A percentile compares a stretch with the other conserved stretches of the same genome.
phyloP scores from a whole-genome alignment of 2,329 filamentous ascomycete species.

The Cladosporium sp. region DNA sequence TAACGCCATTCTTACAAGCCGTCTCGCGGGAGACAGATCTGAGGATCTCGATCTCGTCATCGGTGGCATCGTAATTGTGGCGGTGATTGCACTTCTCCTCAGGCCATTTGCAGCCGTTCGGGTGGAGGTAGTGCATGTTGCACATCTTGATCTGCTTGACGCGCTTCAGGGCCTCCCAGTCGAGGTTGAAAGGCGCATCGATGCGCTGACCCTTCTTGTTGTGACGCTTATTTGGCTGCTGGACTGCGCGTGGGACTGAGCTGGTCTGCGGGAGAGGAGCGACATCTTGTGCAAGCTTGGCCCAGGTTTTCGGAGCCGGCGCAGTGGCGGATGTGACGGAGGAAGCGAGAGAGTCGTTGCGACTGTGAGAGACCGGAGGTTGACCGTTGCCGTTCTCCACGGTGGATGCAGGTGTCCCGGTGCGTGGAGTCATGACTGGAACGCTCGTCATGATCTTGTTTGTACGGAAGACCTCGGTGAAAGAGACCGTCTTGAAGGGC shows the following conservation, averaged over 20 bases:
- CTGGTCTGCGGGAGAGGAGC: conserved; percentile 5
- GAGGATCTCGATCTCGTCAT: conserved; percentile 55
- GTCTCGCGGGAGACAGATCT: conserved; percentile 63
- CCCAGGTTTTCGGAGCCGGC: background rate
- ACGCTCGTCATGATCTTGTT: conserved; percentile 44
- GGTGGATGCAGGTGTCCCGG: background rate
- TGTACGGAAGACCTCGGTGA: conserved; percentile 56
- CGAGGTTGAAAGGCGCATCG: conserved; percentile 51
- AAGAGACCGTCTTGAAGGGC: conserved; percentile 53
- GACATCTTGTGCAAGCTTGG: background rate
- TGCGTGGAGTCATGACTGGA: conserved; percentile 26
- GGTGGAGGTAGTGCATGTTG: conserved; percentile 62
- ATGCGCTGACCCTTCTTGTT: conserved; percentile 62
- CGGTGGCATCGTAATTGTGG: conserved; percentile 55
- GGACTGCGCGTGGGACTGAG: background rate
- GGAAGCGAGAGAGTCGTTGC: conserved; percentile 1
- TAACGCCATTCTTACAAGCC: conserved; percentile 58
- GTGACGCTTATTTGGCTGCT: conserved; percentile 37
- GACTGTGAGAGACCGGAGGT: background rate
- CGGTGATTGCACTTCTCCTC: conserved; percentile 56
- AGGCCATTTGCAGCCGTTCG: conserved; percentile 39
- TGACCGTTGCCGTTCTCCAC: background rate
- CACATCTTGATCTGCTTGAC: conserved; percentile 64
- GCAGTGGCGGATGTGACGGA: background rate
- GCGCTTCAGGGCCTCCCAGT: conserved; percentile 58